A percentile compares a stretch with the other conserved stretches of the same genome.
Conservation (phyloP, 306 rosid species). For the Gastrolobium bilobum region DNA sequence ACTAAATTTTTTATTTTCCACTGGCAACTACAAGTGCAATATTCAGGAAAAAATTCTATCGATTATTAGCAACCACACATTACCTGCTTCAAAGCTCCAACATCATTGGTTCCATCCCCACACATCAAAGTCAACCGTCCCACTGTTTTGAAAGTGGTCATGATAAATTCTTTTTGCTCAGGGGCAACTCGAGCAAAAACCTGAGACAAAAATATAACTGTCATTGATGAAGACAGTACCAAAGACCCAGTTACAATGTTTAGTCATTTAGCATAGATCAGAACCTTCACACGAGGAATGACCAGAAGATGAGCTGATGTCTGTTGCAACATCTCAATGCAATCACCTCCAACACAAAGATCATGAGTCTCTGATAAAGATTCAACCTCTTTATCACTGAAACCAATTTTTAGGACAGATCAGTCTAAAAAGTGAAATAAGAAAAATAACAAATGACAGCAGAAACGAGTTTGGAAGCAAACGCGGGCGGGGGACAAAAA, state of each 20-base stretch:
- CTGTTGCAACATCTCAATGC: slow-evolving; percentile 90
- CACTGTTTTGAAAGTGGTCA: slow-evolving; percentile 95
- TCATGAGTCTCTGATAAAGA: slow-evolving; percentile 85
- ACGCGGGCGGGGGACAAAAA: too few relatives aligned
- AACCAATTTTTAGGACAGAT: slow-evolving; percentile 40
- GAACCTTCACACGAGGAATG: slow-evolving; percentile 91
- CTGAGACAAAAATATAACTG: slow-evolving; percentile 55
- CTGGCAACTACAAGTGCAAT: slow-evolving; percentile 32
- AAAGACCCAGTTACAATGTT: slow-evolving; percentile 33
- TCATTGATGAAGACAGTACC: slow-evolving; percentile 45
- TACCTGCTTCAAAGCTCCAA: slow-evolving; percentile 99
- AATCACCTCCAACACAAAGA: slow-evolving; percentile 98
- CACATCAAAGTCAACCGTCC: slow-evolving; percentile 97
- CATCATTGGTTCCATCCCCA: slow-evolving; percentile 99
- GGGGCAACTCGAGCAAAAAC: slow-evolving; percentile 99
- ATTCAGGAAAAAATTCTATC: slow-evolving; percentile 35
- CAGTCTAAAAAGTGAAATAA: slow-evolving; percentile 20
- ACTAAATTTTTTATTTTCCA: slow-evolving; percentile 25
- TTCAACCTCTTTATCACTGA: slow-evolving; percentile 85
- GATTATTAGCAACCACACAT: slow-evolving; percentile 32
- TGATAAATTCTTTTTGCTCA: slow-evolving; percentile 95
- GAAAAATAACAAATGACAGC: slow-evolving; percentile 3
- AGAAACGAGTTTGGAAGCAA: slow-evolving; percentile 5
- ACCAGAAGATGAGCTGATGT: slow-evolving; percentile 77
- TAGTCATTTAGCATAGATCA: slow-evolving; percentile 27